A percentile compares a stretch with the other conserved stretches of the same genome.
Conservation (phyloP, 2,329 filamentous ascomycete species). For the Botryotinia calthae region DNA sequence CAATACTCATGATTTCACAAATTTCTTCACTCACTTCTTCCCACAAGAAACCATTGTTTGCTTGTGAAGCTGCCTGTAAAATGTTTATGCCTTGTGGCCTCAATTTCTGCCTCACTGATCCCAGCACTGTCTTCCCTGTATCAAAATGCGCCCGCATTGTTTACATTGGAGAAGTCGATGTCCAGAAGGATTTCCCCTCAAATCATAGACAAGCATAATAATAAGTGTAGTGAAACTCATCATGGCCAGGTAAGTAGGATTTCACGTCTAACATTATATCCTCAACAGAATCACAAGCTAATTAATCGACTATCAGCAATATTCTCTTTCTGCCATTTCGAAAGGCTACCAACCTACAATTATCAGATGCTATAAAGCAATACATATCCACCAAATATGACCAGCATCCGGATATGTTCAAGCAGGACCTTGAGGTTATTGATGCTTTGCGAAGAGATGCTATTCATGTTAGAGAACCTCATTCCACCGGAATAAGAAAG, state of each 20-base stretch:
- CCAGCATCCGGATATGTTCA: conserved; percentile 96
- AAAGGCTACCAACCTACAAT: conserved; percentile 72
- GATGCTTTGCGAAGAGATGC: conserved; percentile 81
- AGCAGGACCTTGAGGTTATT: conserved; percentile 80
- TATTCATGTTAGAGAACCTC: conserved; percentile 84
- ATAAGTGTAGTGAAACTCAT: background rate
- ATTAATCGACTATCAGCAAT: conserved; percentile 31
- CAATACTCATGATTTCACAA: background rate
- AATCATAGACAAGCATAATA: background rate
- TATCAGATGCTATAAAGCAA: conserved; percentile 80
- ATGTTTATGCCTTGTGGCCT: conserved; percentile 9
- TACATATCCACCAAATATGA: conserved; percentile 99
- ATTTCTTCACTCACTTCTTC: background rate
- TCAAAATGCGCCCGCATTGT: conserved; percentile 11
- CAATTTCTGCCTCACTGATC: conserved; percentile 2
- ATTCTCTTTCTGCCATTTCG: conserved; percentile 66
- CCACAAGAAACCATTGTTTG: background rate
- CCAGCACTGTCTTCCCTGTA: background rate
- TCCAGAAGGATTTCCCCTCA: background rate
- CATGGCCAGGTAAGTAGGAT: conserved; percentile 19
- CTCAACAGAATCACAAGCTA: background rate
- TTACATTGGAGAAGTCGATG: background rate
- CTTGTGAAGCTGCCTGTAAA: background rate
- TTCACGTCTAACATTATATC: background rate
- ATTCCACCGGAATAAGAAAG: conserved; percentile 80